Evolutionary conservation across 1,284 basidiomycete species (phyloP).

Genomic region (Ceraceosorus bombacis): DNA sequence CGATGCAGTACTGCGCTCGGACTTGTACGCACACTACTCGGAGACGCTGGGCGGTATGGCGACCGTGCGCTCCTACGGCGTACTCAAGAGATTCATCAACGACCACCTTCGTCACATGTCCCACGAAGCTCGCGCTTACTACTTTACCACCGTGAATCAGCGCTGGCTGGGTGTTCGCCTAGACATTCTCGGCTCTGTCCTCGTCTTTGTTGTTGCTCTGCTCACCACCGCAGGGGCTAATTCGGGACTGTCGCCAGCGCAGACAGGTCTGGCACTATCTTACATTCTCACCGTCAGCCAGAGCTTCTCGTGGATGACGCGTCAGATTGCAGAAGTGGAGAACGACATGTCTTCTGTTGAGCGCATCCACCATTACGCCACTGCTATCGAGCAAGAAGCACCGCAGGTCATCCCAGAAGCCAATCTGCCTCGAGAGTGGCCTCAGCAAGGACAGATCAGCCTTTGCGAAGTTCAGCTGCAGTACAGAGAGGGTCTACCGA

Average conservation of each 20-base stretch:
- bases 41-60: conserved; percentile 78
- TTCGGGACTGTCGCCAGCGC: conserved; percentile 14
- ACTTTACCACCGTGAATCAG: conserved; percentile 71
- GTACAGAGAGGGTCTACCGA: conserved; percentile 53
- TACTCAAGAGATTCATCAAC: conserved; percentile 52
- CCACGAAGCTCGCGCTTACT: conserved; percentile 82
- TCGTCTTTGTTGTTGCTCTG: conserved; percentile 42
- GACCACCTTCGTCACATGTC: conserved; percentile 63
- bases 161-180: conserved; percentile 72
- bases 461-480: conserved; percentile 49
- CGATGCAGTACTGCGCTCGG: conserved; percentile 61
- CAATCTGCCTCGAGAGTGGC: conserved; percentile 41
- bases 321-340: conserved; percentile 49
- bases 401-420: conserved; percentile 31
- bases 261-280: conserved; percentile 41
- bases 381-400: conserved; percentile 43
- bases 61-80: conserved; percentile 72
- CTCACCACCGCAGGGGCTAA: conserved; percentile 27
- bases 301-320: conserved; percentile 43
- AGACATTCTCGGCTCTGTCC: conserved; percentile 46
- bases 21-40: conserved; percentile 75
- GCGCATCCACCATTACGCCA: conserved; percentile 44
- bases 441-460: conserved; percentile 40
- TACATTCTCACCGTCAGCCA: conserved; percentile 42
- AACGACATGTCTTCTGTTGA: conserved; percentile 49